phyloP scores from a whole-genome alignment of 2,329 filamentous ascomycete genomes.

The Teratosphaeria zuluensis region DNA sequence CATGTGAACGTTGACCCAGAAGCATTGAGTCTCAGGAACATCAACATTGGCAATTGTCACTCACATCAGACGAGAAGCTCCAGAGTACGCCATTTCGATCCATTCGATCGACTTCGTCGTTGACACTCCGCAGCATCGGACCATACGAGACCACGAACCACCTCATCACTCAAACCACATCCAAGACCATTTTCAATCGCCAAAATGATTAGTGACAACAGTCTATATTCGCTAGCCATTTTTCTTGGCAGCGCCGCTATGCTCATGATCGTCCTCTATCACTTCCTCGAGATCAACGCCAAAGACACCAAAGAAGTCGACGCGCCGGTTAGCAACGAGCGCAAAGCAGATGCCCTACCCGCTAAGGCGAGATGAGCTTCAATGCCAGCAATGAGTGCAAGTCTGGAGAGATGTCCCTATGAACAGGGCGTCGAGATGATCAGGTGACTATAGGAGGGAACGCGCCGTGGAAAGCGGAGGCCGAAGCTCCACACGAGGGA shows the following conservation, averaged over 20 bases:
- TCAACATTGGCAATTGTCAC: background rate
- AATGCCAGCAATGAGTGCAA: background rate
- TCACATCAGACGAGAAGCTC: background rate
- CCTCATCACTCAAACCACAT: background rate
- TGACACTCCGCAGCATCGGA: background rate
- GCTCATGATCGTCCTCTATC: conserved; percentile 88
- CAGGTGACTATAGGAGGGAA: too few relatives aligned
- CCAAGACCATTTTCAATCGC: background rate
- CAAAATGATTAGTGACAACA: conserved; percentile 87
- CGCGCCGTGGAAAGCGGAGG: too few relatives aligned
- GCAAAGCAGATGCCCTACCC: conserved; percentile 25
- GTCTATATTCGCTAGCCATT: conserved; percentile 84
- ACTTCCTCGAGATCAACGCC: conserved; percentile 94
- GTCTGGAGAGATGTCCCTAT: too few relatives aligned
- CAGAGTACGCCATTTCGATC: background rate
- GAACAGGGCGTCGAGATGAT: too few relatives aligned
- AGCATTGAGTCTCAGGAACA: background rate
- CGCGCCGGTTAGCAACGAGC: conserved; percentile 15
- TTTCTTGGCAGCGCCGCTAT: conserved; percentile 85
- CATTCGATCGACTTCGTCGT: background rate
- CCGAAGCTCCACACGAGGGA: too few relatives aligned
- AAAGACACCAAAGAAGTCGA: conserved; percentile 36
- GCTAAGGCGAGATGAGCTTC: conserved; percentile 13
- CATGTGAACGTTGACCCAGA: background rate
- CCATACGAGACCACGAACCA: background rate